These are phyloP conservation scores for Solanum chiquidenum DNA, from an alignment of 257 asterid genomes.

Conservation along the genomic window DNA sequence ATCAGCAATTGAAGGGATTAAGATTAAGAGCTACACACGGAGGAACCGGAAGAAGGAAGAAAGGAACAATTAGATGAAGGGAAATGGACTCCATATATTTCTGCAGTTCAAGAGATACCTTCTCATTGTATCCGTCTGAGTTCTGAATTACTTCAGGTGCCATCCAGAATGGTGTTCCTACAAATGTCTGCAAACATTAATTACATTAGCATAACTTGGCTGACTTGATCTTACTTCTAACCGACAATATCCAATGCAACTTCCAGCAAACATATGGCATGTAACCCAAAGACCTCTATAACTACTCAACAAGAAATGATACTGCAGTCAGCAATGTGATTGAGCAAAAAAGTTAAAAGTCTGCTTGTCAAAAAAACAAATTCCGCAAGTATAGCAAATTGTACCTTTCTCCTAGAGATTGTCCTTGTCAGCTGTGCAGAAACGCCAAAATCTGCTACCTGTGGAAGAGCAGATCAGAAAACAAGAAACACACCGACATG, in stretches of 20 bases:
- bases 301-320: neutral
- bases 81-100: neutral
- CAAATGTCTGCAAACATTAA: conserved; percentile 80
- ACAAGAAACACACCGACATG: neutral
- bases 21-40: neutral
- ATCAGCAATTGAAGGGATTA: neutral
- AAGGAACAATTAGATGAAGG: neutral
- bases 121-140: conserved; percentile 96
- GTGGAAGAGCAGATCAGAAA: neutral
- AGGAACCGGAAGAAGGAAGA: neutral
- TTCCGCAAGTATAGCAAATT: neutral
- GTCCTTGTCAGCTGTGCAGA: conserved; percentile 97
- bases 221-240: neutral
- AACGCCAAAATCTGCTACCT: conserved; percentile 99
- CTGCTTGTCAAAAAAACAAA: neutral
- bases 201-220: conserved; percentile 33
- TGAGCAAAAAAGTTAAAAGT: neutral
- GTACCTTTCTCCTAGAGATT: conserved; percentile 94
- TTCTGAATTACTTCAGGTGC: conserved; percentile 99
- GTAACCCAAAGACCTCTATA: neutral
- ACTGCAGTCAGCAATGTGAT: neutral
- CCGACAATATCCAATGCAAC: neutral
- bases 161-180: conserved; percentile 99
- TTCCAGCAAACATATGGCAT: neutral
- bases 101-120: conserved; percentile 36